These are phyloP conservation scores for Aureobasidium sp. DNA, from an alignment of 2,329 filamentous ascomycete species.

Conservation along the genomic window DNA sequence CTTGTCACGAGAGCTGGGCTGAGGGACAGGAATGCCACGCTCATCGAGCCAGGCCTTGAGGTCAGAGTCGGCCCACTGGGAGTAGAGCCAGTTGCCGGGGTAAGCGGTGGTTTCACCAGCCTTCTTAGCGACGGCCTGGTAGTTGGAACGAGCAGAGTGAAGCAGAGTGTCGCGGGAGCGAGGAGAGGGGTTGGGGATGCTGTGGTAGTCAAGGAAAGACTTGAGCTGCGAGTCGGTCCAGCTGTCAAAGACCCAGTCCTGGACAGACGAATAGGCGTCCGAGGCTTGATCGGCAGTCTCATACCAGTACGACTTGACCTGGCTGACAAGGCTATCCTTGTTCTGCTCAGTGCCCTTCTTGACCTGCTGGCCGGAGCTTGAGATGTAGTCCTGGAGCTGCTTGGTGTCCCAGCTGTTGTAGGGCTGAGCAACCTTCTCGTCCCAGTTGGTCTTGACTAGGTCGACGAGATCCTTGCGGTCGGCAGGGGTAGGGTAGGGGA, in stretches of 20 bases:
- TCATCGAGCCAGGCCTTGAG: conserved; percentile 90
- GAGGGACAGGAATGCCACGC: conserved; percentile 76
- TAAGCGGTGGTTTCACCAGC: conserved; percentile 72
- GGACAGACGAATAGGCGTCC: conserved; percentile 61
- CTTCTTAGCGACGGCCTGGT: conserved; percentile 68
- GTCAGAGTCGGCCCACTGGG: conserved; percentile 85
- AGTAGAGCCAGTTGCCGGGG: conserved; percentile 91
- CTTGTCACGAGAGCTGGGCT: conserved; percentile 76
- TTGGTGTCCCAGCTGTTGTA: conserved; percentile 70
- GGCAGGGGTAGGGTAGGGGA: conserved; percentile 81
- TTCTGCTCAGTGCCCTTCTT: conserved; percentile 58
- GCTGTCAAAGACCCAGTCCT: conserved; percentile 91
- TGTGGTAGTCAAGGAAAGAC: conserved; percentile 80
- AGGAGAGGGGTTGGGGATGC: conserved; percentile 80
- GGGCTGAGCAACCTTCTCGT: conserved; percentile 62
- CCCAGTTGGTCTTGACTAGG: conserved; percentile 86
- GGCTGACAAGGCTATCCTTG: conserved; percentile 58
- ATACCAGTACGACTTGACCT: conserved; percentile 67
- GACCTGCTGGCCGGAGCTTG: conserved; percentile 61
- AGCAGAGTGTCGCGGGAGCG: conserved; percentile 77
- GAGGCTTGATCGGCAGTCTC: conserved; percentile 71
- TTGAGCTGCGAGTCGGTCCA: conserved; percentile 94
- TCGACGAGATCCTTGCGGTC: conserved; percentile 93
- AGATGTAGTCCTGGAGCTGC: conserved; percentile 60
- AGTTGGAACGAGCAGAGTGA: conserved; percentile 68